Conservation (phyloP, 2,329 filamentous ascomycete species). For the Colletotrichum acutatum region DNA sequence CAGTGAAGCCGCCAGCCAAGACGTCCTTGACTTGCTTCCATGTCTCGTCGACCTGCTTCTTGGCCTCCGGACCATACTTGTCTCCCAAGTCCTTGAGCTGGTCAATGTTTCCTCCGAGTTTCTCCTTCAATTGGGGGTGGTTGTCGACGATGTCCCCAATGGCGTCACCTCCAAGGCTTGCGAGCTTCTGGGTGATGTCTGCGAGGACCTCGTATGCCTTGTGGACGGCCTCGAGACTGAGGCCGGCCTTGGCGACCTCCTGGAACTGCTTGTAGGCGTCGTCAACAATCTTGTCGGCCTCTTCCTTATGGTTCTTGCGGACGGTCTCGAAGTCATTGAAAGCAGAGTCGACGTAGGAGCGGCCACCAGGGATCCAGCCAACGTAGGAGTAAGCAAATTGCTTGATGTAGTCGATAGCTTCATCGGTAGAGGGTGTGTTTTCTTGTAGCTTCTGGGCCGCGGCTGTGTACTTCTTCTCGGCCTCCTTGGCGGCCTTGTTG, state of each 20-base stretch:
- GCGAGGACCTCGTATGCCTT: slow-evolving; percentile 72
- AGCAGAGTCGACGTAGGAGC: slow-evolving; percentile 72
- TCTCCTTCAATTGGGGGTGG: slow-evolving; percentile 78
- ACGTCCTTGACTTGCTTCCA: slow-evolving; percentile 75
- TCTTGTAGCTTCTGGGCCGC: slow-evolving; percentile 70
- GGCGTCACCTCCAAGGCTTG: slow-evolving; percentile 71
- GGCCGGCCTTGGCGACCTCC: slow-evolving; percentile 65
- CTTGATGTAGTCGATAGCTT: slow-evolving; percentile 74
- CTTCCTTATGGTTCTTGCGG: slow-evolving; percentile 72
- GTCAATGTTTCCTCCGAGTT: slow-evolving; percentile 74
- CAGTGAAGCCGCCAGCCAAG: slow-evolving; percentile 69
- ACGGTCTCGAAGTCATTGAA: slow-evolving; percentile 79
- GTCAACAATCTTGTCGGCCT: slow-evolving; percentile 75
- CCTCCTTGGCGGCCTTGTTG: slow-evolving; percentile 62
- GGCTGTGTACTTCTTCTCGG: slow-evolving; percentile 69
- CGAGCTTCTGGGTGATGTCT: slow-evolving; percentile 69
- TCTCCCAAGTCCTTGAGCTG: slow-evolving; percentile 77
- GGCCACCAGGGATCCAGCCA: slow-evolving; percentile 76
- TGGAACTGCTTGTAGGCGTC: slow-evolving; percentile 77
- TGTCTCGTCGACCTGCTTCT: slow-evolving; percentile 79
- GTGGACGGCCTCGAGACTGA: slow-evolving; percentile 71
- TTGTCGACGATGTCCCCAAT: slow-evolving; percentile 75
- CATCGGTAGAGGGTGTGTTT: slow-evolving; percentile 72
- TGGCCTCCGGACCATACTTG: slow-evolving; percentile 78
- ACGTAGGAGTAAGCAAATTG: slow-evolving; percentile 76